Evolutionary conservation across 768 basidiomycete species (phyloP).

Genomic region (Paxillus rubicundulus): DNA sequence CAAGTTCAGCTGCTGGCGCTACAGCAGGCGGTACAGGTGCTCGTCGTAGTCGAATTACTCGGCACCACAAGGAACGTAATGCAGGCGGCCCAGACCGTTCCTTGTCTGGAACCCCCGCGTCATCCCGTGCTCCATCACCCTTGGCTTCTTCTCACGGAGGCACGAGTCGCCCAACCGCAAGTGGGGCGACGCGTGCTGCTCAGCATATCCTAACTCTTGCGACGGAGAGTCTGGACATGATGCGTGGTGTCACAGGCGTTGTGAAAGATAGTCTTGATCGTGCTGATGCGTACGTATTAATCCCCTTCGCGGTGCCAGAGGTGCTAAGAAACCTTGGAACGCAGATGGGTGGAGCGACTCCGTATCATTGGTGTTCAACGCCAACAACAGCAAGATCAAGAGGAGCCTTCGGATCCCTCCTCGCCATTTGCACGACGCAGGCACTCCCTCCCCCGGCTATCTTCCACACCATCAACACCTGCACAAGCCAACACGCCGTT

Average conservation of each 20-base stretch:
- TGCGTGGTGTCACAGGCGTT: constrained; percentile 82
- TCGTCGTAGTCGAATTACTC: constrained; percentile 16
- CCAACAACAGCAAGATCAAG: constrained; percentile 30
- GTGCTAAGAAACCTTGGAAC: constrained; percentile 1
- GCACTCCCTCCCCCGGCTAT: constrained; percentile 26
- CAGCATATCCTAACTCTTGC: constrained; percentile 81
- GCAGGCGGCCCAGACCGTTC: constrained; percentile 35
- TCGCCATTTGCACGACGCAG: constrained; percentile 10
- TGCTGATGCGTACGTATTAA: constrained; percentile 69
- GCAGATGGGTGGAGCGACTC: constrained; percentile 81
- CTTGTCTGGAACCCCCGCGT: constrained; percentile 28
- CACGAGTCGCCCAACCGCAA: constrained; percentile 37
- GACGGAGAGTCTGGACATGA: constrained; percentile 91
- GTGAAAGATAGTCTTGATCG: constrained; percentile 85
- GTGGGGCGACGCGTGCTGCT: constrained; percentile 69
- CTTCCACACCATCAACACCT: constrained; percentile 31
- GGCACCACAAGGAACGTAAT: constrained; percentile 39
- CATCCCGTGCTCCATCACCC: constrained; percentile 37
- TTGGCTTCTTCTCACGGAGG: constrained; percentile 22
- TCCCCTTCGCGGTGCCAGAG: not conserved
- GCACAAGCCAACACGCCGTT: constrained; percentile 25
- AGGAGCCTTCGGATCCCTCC: constrained; percentile 14
- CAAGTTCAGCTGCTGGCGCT: constrained; percentile 37
- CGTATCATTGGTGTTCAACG: constrained; percentile 76
- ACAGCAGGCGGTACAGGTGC: constrained; percentile 21